These are phyloP conservation scores for Trichoderma sp. DNA, from an alignment of 2,329 filamentous ascomycete genomes.

Conservation along the genomic window DNA sequence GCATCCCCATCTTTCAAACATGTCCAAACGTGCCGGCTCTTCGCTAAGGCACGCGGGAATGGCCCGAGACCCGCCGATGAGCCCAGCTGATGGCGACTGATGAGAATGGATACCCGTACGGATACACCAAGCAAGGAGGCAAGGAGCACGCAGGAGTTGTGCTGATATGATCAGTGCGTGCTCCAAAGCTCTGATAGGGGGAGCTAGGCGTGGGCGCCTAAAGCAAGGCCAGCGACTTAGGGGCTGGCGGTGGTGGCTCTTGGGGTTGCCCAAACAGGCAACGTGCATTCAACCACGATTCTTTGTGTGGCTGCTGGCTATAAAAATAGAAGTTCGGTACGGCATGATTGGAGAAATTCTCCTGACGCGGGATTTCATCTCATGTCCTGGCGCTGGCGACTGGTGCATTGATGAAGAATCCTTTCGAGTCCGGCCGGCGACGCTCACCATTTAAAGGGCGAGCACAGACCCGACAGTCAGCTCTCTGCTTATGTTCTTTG, in stretches of 20 bases:
- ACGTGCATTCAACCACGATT: constrained; percentile 8
- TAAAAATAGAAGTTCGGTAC: constrained; percentile 12
- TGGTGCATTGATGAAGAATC: background rate
- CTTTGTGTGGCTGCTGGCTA: constrained; percentile 10
- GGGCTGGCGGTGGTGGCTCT: constrained; percentile 10
- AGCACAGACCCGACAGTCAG: background rate
- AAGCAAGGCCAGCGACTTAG: constrained; percentile 3
- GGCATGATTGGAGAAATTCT: constrained; percentile 12
- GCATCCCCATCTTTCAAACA: constrained; percentile 12
- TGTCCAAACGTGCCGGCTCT: constrained; percentile 6
- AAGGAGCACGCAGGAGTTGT: background rate
- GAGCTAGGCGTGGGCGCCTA: constrained; percentile 9
- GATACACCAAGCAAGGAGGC: background rate
- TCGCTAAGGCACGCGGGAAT: background rate
- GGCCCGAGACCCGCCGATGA: constrained; percentile 4
- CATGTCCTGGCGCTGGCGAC: constrained; percentile 3
- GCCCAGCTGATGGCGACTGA: background rate
- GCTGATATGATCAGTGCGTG: background rate
- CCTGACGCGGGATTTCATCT: constrained; percentile 10
- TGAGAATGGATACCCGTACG: too few species aligned
- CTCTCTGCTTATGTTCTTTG: background rate
- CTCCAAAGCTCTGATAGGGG: constrained; percentile 4
- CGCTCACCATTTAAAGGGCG: background rate
- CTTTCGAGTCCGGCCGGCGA: background rate
- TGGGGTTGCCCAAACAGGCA: constrained; percentile 17